These are phyloP conservation scores for Rhizopogon sp. DNA, from an alignment of 768 basidiomycete genomes.

Conservation along the genomic window DNA sequence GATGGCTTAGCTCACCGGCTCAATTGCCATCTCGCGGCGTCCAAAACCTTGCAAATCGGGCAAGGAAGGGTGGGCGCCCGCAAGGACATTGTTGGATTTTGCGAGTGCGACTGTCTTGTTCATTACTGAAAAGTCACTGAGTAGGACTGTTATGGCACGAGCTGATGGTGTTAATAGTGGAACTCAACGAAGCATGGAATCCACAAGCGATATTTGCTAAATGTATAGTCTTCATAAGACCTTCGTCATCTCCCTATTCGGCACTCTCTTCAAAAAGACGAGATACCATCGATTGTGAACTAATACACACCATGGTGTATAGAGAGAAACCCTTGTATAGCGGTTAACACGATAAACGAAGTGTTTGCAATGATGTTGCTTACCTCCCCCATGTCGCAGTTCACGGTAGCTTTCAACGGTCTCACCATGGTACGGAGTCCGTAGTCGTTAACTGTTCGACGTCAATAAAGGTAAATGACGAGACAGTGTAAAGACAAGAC, in stretches of 20 bases:
- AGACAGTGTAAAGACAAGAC: not conserved
- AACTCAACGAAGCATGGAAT: slow-evolving; percentile 55
- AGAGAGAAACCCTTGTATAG: slow-evolving; percentile 43
- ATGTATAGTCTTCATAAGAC: slow-evolving; percentile 52
- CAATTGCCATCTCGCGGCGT: slow-evolving; percentile 57
- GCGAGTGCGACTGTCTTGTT: slow-evolving; percentile 54
- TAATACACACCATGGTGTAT: slow-evolving; percentile 38
- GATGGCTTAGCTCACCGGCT: slow-evolving; percentile 36
- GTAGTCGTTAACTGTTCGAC: not conserved
- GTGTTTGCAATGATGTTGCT: not conserved
- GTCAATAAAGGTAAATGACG: not conserved
- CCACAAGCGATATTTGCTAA: slow-evolving; percentile 65
- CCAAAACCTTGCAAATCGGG: slow-evolving; percentile 65
- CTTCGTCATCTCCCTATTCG: slow-evolving; percentile 44
- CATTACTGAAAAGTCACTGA: slow-evolving; percentile 63
- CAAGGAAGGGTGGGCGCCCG: slow-evolving; percentile 68
- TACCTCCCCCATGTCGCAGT: slow-evolving; percentile 57
- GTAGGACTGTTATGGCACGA: not conserved
- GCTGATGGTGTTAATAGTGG: not conserved
- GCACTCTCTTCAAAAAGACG: not conserved
- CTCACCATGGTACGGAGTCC: slow-evolving; percentile 11
- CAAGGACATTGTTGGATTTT: slow-evolving; percentile 46
- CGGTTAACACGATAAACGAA: not conserved
- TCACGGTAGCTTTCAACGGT: slow-evolving; percentile 37
- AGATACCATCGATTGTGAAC: not conserved